Evolutionary conservation across 805 yeast genomes (phyloP), one percentile per base, ranked within the genome.

Genomic region (Saturnispora hagleri): DNA sequence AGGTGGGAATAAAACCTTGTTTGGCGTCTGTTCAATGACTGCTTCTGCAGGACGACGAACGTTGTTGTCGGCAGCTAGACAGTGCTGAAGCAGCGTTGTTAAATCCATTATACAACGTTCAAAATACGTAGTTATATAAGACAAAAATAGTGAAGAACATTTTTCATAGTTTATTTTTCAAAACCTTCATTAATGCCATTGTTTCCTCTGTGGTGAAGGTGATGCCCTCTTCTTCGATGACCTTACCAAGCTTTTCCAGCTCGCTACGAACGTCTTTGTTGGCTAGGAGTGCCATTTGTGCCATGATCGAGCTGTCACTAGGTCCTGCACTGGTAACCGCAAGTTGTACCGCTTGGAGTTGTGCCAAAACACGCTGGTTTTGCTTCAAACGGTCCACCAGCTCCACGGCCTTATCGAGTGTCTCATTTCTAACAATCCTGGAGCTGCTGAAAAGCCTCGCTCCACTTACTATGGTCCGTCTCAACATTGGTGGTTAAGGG

Each of bases 141-240:
- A 41, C 24, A 41, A 15, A 24, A 41, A 12, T 26, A 6, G 20
- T 26, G 36, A 26, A 20, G 27, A 18, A 20, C 35, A 45, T 9
- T 22, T 17, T 45, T 22, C 26, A 45, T 38, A 34, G 42, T 35
- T 49, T 43, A 34, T 42, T 24, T 43, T 49, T 43, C 22, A 49
- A 27, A 12, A 49, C 47, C 43, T 43, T 49, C 51, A 49, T 49
- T 9, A 49, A 43, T 12, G 51, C 46, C 36, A 34, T 35, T 5
- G 51, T 49, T 42, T 49, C 51, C 20, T 49, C 51, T 4, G 43
- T 26, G 13, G 51, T 49, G 51, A 49, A 49, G 3, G 51, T 33
- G 28, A 49, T 43, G 15, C 51, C 51, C n/a, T 49, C 47, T 4
- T 42, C 51, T 42, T 43, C 36, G 10, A 49, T 35, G 7, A 43